These are phyloP conservation scores for Entophlyctis luteolus DNA, from an alignment of 192 early-diverging fungal genomes.

Conservation along the genomic window DNA sequence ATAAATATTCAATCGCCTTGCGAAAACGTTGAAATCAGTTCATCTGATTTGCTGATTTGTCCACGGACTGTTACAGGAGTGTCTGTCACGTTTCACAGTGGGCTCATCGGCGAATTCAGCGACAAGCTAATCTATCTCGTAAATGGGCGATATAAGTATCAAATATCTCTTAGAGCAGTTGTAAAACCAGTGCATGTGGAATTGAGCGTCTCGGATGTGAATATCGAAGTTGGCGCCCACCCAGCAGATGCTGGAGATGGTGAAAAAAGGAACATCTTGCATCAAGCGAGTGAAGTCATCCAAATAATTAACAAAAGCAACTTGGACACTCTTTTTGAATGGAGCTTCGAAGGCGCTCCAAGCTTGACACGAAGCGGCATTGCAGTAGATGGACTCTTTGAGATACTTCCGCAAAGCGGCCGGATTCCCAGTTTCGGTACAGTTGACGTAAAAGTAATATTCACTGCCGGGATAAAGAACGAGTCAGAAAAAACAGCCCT, in stretches of 20 bases:
- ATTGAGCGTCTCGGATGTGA: background rate
- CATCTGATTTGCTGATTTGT: constrained; percentile 23
- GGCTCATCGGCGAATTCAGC: constrained; percentile 22
- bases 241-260: background rate
- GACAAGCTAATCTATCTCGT: constrained; percentile 42
- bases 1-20: constrained; percentile 25
- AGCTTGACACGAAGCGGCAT: constrained; percentile 12
- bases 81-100: constrained; percentile 25
- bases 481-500: constrained; percentile 22
- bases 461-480: constrained; percentile 38
- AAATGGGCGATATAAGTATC: constrained; percentile 51
- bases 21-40: constrained; percentile 17
- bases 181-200: constrained; percentile 34
- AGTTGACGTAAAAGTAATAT: constrained; percentile 24
- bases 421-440: constrained; percentile 11
- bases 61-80: constrained; percentile 38
- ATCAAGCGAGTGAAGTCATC: constrained; percentile 10
- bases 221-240: constrained; percentile 24
- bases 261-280: constrained; percentile 1
- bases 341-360: constrained; percentile 19
- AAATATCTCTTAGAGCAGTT: constrained; percentile 31
- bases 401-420: constrained; percentile 25
- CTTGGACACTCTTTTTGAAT: constrained; percentile 30
- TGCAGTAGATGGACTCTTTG: constrained; percentile 35
- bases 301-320: constrained; percentile 31